Evolutionary conservation across 371 early-diverging fungal species (phyloP), one percentile per base, ranked within the genome.

Genomic region (Mortierella sp.): DNA sequence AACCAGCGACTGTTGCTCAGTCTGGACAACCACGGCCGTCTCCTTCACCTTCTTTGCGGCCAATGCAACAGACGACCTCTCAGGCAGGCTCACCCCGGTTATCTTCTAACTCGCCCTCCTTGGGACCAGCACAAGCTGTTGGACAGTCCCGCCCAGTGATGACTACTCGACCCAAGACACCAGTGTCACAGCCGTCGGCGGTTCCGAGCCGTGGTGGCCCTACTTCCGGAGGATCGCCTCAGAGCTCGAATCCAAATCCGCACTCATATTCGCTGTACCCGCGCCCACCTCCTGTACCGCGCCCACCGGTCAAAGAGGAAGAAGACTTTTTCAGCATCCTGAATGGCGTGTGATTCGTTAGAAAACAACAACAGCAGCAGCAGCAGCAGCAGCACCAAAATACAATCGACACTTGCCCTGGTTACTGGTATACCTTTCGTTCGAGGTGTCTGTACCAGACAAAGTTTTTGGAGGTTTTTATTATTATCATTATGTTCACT

Each of bases 271-370:
- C 58, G 19, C 24, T 55, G 41, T 55, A 40, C 34, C 70, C 43
- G 41, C 53, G 55, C 24, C 61, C 43, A 6, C 68, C 68, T 3
- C 74, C 64, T 5, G 53, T 26, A 29, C 53, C 34, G 11, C 77
- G 61, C 34, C 61, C 80, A 34, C 70, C 65, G 34, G 67, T 45
- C 53, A 34, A 65, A 26, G 70, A 70, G 11, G 80, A 80, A 47
- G 80, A 80, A 14, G 80, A 80, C 39, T 80, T 80, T 45, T 80
- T 80, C 52, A 80, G 80, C 39, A 80, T 80, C 31, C 48, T 80
- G 63, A 73, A 80, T 50, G 71, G 67, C 31, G 24, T 39, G 19
- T 37, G 19, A 63, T 22, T 31, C 34, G n/a, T 24, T n/a, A 29
- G 58, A 26, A 41, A 29, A 31, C 55, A 70, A 22, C 10, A 24